Base-by-base conservation (phyloP, 306 rosid genomes). In the Cicer chorassanicum region DNA sequence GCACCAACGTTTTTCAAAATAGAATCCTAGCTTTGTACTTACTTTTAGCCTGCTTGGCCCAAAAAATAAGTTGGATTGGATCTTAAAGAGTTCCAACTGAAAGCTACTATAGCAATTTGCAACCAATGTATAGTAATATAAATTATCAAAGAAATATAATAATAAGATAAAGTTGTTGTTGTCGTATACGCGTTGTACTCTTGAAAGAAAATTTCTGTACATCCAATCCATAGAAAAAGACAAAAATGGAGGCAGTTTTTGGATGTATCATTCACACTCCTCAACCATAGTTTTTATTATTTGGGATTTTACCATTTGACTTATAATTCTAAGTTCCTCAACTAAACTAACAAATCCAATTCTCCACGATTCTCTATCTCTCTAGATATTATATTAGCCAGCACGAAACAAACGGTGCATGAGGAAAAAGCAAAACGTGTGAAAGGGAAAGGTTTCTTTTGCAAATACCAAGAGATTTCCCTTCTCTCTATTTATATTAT, bases 291-390 rank as follows among this genome's bases (percentile, higher is more conserved):
- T 42, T 42, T 42, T 42, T 4, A 29, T 29, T 29, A 29, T 29
- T 29, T 29, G 36, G 36, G 36, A 29, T 51, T 61, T n/a, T 57
- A 72, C 56, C 6, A 66, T 73, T 73, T 67, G 82, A 61, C 69
- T 51, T 53, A 57, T 49, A 48, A 69, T 19, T 43, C 13, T 51
- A 61, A 67, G 2, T 59, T 63, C 44, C 65, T 68, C 39, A 39
- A 16, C 67, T 11, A 1, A 64, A 69, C 70, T 60, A 50, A 68
- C 73, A 80, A 10, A 10, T 34, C 36, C 12, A 54, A 41, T 73
- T 86, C 77, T 74, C 72, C 63, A 86, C 89, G 85, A 2, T 67
- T 79, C 77, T 74, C 40, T 66, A 21, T 40, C 57, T 65, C 44
- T 18, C 43, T 34, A 3, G 36, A 29, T 29, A 29, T 29, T 29